These are phyloP conservation scores for Chernovozyma aurita DNA, from an alignment of 1,139 yeast species.

Conservation along the genomic window DNA sequence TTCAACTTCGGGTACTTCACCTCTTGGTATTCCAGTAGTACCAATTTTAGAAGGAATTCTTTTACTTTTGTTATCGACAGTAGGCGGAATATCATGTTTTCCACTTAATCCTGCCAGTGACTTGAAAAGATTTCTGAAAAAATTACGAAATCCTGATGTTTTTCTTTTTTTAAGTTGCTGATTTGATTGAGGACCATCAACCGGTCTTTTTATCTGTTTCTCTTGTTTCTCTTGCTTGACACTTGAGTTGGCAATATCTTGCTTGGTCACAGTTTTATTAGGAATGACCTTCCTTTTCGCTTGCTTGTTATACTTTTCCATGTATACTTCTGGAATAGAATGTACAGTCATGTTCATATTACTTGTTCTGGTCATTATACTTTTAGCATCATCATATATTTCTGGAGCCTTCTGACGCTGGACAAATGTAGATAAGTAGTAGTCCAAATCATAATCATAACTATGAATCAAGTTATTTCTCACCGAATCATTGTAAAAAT, in stretches of 20 bases:
- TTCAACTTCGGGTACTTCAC: conserved; percentile 4
- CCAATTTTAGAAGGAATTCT: neutral
- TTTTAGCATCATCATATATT: conserved; percentile 3
- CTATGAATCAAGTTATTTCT: conserved; percentile 16
- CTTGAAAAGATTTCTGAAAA: conserved; percentile 5
- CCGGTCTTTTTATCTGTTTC: neutral
- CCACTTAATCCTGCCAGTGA: neutral
- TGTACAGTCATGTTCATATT: conserved; percentile 4
- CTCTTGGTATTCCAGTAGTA: conserved; percentile 1
- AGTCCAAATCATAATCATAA: conserved; percentile 21
- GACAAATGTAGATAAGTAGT: conserved; percentile 13
- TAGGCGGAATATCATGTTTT: neutral
- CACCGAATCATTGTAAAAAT: conserved; percentile 15
- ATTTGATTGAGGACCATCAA: neutral
- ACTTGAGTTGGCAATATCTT: neutral
- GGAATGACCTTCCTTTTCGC: neutral
- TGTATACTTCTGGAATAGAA: conserved; percentile 7
- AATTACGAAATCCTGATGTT: conserved; percentile 5
- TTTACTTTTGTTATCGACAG: neutral
- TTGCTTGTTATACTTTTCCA: conserved; percentile 2
- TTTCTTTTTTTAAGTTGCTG: conserved; percentile 2
- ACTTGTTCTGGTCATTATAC: conserved; percentile 2
- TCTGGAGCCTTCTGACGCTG: neutral
- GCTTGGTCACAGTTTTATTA: neutral
- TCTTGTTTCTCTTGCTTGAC: neutral